phyloP scores from a whole-genome alignment of 352 stramenopile genomes.

The Phytophthora litchii region DNA sequence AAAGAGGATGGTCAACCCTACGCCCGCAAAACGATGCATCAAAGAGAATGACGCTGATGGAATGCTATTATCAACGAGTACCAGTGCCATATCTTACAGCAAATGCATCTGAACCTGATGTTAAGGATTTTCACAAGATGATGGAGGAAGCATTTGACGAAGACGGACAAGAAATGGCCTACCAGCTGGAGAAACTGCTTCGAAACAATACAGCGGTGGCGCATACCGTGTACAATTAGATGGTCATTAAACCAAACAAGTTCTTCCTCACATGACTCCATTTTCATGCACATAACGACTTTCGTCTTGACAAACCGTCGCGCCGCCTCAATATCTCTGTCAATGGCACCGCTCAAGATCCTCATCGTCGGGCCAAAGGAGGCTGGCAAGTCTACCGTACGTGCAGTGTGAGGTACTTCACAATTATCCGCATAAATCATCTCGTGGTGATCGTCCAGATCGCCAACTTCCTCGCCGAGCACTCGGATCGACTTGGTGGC shows the following conservation, averaged over 20 bases:
- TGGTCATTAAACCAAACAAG: too few relatives aligned
- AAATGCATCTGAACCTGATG: not conserved
- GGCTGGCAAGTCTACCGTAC: constrained; percentile 77
- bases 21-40: not conserved
- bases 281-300: too few relatives aligned
- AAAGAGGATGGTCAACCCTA: not conserved
- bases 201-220: too few relatives aligned
- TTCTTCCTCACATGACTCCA: too few relatives aligned
- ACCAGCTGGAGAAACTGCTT: not conserved
- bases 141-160: not conserved
- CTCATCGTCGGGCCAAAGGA: constrained; percentile 82
- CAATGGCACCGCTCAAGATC: constrained; percentile 76
- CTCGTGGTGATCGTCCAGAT: constrained; percentile 44
- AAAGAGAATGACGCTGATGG: not conserved
- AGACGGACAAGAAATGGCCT: not conserved
- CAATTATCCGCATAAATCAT: not conserved
- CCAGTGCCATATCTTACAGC: not conserved
- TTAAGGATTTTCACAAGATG: not conserved
- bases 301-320: too few relatives aligned
- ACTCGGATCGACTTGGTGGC: constrained; percentile 58
- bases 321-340: too few relatives aligned
- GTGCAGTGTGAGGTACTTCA: not conserved
- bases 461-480: constrained; percentile 80
- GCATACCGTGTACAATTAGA: too few relatives aligned
- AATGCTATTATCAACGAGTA: not conserved